phyloP scores from a whole-genome alignment of 768 basidiomycete species.

The Auricularia sp. region DNA sequence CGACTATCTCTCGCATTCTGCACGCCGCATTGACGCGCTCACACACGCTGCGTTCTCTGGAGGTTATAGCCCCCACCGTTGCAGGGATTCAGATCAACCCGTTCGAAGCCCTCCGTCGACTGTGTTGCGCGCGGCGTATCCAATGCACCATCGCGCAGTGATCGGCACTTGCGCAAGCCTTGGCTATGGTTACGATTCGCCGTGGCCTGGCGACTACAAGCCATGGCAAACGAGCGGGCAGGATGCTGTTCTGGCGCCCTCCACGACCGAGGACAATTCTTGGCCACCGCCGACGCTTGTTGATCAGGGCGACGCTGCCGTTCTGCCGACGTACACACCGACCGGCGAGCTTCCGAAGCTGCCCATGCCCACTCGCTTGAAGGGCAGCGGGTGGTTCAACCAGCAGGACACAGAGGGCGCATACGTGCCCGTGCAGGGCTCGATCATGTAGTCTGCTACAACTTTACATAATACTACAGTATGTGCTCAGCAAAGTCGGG shows the following conservation, averaged over 20 bases:
- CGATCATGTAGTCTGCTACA: no score
- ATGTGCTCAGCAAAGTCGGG: no score
- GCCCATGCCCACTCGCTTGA: slow-evolving; percentile 11
- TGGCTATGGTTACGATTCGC: slow-evolving; percentile 8
- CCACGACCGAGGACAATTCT: slow-evolving; percentile 1
- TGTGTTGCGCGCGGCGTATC: no score
- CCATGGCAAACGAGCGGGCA: slow-evolving; percentile 17
- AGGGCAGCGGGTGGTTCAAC: slow-evolving; percentile 2
- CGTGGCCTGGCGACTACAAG: slow-evolving; percentile 7
- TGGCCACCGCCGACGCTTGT: slow-evolving; percentile 5
- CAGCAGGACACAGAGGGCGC: neutral
- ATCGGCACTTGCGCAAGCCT: slow-evolving; percentile 24
- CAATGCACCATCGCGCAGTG: slow-evolving; percentile 11
- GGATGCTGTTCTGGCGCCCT: slow-evolving; percentile 15
- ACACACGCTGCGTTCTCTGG: no score
- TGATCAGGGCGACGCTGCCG: slow-evolving; percentile 1
- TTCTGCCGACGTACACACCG: slow-evolving; percentile 23
- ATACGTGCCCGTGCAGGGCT: neutral
- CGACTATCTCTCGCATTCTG: no score
- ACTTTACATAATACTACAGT: no score
- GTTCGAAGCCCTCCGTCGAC: no score
- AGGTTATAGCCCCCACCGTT: no score
- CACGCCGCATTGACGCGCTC: no score
- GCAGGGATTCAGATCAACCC: no score
- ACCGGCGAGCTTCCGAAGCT: slow-evolving; percentile 22